These are phyloP conservation scores for Aspergillus mulundensis DNA, from an alignment of 495 filamentous ascomycete species.

Conservation along the genomic window DNA sequence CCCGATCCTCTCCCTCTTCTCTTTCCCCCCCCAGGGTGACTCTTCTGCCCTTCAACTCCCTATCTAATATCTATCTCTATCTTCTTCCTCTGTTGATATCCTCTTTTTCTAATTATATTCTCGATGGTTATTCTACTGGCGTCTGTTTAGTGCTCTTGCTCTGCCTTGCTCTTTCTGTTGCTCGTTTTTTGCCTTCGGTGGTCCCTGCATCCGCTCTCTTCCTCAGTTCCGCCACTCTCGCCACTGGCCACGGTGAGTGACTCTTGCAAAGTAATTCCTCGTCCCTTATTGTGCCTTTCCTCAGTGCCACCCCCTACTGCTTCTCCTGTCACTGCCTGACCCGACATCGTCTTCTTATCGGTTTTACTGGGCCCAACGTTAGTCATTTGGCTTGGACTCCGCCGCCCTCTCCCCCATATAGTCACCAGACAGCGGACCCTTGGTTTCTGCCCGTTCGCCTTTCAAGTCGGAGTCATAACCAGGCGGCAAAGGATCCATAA, in stretches of 20 bases:
- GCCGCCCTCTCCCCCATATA: constrained; percentile 14
- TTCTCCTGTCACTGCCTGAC: constrained; percentile 12
- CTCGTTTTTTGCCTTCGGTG: constrained; percentile 12
- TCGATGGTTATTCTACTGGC: constrained; percentile 5
- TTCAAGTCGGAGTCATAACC: constrained; percentile 22
- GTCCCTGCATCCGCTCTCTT: constrained; percentile 22
- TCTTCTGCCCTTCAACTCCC: constrained; percentile 5
- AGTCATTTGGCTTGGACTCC: constrained; percentile 20
- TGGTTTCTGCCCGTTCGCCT: constrained; percentile 6
- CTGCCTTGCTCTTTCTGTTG: background rate
- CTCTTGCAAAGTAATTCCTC: constrained; percentile 6
- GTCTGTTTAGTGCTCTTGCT: constrained; percentile 5
- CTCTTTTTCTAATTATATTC: background rate
- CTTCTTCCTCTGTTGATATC: background rate
- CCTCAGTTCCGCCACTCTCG: constrained; percentile 21
- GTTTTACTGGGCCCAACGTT: constrained; percentile 14
- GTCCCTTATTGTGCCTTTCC: constrained; percentile 1
- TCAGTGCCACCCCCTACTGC: constrained; percentile 6
- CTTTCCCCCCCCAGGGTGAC: constrained; percentile 11
- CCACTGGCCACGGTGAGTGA: constrained; percentile 24
- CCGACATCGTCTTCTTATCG: constrained; percentile 1
- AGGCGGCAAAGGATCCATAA: constrained; percentile 18
- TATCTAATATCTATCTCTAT: constrained; percentile 5
- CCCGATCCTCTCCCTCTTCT: constrained; percentile 2
- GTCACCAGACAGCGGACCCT: constrained; percentile 21